Evolutionary conservation across 352 stramenopile genomes (phyloP).

Genomic region (Phytopythium litorale): DNA sequence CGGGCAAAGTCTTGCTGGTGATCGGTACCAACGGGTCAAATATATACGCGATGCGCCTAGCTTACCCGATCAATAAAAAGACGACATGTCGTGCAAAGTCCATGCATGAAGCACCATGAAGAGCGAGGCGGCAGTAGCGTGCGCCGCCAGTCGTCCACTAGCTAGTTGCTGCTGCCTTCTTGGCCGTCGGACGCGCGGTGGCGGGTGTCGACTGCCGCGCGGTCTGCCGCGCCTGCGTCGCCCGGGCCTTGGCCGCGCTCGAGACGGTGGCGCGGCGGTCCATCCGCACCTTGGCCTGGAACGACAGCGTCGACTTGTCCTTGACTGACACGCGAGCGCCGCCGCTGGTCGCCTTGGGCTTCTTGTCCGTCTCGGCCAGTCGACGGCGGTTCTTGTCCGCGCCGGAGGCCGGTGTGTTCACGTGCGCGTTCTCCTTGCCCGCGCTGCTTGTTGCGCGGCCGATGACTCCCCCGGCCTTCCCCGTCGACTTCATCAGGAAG

Average conservation of each 20-base stretch:
- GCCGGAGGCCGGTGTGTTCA: slow-evolving; percentile 1
- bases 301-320: slow-evolving; percentile 5
- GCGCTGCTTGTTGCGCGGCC: neutral
- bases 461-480: slow-evolving; percentile 4
- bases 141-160: neutral
- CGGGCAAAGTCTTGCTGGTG: no score
- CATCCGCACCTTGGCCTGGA: slow-evolving; percentile 4
- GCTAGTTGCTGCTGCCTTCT: neutral
- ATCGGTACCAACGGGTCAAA: neutral
- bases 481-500: slow-evolving; percentile 7
- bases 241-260: slow-evolving; percentile 4
- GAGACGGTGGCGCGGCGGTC: slow-evolving; percentile 4
- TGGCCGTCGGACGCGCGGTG: neutral
- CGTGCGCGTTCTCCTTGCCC: slow-evolving; percentile 6
- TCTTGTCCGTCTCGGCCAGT: slow-evolving; percentile 1
- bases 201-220: slow-evolving; percentile 3
- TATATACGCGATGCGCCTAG: neutral
- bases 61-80: neutral
- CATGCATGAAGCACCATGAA: neutral
- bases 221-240: neutral
- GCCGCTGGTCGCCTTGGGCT: neutral
- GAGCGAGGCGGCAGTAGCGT: neutral
- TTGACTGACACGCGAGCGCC: slow-evolving; percentile 7
- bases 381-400: slow-evolving; percentile 1
- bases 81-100: neutral